A percentile compares a stretch with the other conserved stretches of the same genome.
Conservation (phyloP, 257 asterid species). For the Rubia yunnanensis region DNA sequence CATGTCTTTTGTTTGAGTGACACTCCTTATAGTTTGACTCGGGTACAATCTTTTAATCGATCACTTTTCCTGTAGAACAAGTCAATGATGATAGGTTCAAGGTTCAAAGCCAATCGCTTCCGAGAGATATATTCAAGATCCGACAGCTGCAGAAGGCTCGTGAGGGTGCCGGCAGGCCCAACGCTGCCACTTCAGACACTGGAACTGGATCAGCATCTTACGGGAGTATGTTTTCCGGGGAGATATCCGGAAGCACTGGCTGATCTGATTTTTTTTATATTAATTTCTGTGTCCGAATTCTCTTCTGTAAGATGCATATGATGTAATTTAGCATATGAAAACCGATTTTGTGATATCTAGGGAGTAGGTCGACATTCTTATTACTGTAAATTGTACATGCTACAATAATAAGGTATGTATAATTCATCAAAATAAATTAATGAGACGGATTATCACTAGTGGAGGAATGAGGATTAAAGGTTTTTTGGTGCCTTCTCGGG, state of each 20-base stretch:
- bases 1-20: conserved; percentile 19
- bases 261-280: conserved; percentile 14
- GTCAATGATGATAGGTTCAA: conserved; percentile 59
- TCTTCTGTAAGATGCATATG: not conserved
- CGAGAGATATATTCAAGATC: conserved; percentile 77
- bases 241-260: conserved; percentile 71
- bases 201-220: conserved; percentile 64
- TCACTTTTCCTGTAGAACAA: conserved; percentile 39
- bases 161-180: conserved; percentile 22
- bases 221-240: conserved; percentile 93
- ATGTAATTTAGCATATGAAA: conserved; percentile 1
- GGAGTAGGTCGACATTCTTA: not conserved
- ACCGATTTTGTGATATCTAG: not conserved
- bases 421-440: not conserved
- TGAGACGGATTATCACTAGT: not conserved
- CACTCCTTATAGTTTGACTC: not conserved
- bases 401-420: too few species aligned
- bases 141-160: conserved; percentile 81
- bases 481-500: too few species aligned
- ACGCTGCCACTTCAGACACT: conserved; percentile 25
- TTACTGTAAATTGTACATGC: not conserved
- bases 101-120: conserved; percentile 75
- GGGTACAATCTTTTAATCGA: too few species aligned
- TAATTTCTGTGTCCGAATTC: not conserved
- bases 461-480: too few species aligned